These are phyloP conservation scores for Picea abies DNA, from an alignment of 83 land plant genomes.

Conservation along the genomic window DNA sequence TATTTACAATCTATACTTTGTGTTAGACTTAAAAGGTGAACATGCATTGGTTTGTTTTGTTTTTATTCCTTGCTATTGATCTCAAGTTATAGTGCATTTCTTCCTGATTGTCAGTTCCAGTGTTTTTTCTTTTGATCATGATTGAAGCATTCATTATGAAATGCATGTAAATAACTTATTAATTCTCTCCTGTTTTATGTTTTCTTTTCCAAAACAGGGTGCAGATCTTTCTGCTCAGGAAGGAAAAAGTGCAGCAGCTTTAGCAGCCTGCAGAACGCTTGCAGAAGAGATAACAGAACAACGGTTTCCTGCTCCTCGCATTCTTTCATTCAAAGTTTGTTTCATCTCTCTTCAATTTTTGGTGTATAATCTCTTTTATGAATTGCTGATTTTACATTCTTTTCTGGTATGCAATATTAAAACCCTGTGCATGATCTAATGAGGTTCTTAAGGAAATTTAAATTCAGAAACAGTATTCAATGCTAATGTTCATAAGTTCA, in stretches of 20 bases:
- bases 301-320: slow-evolving; percentile 96
- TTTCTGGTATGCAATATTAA: neutral
- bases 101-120: too few relatives aligned
- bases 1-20: too few relatives aligned
- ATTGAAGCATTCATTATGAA: neutral
- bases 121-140: neutral
- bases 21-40: neutral
- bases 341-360: slow-evolving; percentile 12
- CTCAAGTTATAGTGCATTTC: neutral
- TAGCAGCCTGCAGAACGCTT: slow-evolving; percentile 95
- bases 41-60: neutral
- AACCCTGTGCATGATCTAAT: neutral
- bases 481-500: neutral
- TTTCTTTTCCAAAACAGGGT: slow-evolving; percentile 53
- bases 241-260: slow-evolving; percentile 84
- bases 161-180: neutral
- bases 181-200: neutral
- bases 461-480: neutral
- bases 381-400: neutral
- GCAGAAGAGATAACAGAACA: slow-evolving; percentile 91
- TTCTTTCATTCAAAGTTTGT: slow-evolving; percentile 93
- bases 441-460: neutral
- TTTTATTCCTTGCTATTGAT: neutral
- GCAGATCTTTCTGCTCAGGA: slow-evolving; percentile 89
- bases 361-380: slow-evolving; percentile 3